These are phyloP conservation scores for Peniophora sp. DNA, from an alignment of 1,284 basidiomycete genomes.

Conservation along the genomic window DNA sequence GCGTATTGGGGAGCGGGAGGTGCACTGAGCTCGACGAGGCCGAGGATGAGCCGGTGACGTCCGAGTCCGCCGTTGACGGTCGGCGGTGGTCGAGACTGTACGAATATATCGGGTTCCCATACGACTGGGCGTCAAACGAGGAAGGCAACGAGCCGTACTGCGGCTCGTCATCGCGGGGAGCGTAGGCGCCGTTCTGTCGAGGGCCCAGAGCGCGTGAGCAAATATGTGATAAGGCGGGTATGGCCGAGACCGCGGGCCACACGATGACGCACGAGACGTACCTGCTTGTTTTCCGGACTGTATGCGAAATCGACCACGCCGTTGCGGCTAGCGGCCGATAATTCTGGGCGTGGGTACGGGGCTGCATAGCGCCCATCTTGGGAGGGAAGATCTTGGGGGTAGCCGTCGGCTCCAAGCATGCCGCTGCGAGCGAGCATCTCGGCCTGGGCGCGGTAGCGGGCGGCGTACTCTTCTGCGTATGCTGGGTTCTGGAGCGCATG, in stretches of 20 bases:
- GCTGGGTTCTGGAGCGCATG: background rate
- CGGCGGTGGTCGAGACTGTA: constrained; percentile 5
- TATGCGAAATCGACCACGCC: background rate
- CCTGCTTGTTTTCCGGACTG: background rate
- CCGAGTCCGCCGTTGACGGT: background rate
- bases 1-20: constrained; percentile 22
- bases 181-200: too few species aligned
- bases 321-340: background rate
- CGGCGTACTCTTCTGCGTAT: constrained; percentile 29
- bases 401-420: constrained; percentile 9
- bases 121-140: background rate
- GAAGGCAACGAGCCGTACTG: background rate
- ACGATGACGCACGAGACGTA: background rate
- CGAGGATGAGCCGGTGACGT: constrained; percentile 20
- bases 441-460: constrained; percentile 41
- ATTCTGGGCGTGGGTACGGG: background rate
- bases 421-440: constrained; percentile 31
- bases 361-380: constrained; percentile 1
- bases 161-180: background rate
- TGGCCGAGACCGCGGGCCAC: background rate
- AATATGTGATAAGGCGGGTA: background rate
- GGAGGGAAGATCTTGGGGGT: background rate
- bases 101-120: background rate
- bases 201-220: background rate
- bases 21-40: constrained; percentile 34